Base-by-base conservation (phyloP, 2,329 filamentous ascomycete species). In the Thielaviopsis musarum region DNA sequence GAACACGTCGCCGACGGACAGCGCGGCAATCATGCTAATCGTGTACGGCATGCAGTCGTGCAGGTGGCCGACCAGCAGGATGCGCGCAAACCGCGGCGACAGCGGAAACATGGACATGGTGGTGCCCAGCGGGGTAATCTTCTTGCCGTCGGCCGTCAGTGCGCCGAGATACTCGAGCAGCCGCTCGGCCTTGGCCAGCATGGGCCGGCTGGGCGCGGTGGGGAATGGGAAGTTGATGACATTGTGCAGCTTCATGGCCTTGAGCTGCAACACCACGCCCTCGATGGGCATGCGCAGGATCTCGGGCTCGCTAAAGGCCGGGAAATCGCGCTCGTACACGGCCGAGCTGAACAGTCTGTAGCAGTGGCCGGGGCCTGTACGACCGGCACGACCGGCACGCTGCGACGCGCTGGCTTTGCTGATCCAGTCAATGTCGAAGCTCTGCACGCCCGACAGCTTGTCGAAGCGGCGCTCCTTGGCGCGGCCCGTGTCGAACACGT, bases 181-280 rank as follows among this genome's bases (percentile, higher is more conserved):
- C 67, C 85, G 89, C 72, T 98, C 93, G 0, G 93, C 90, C 67
- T 86, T 88, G 55, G 81, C 80, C 21, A 98, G 76, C 63, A 83
- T 88, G 58, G 83, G 76, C 15, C 83, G 79, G 65, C 90, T 85
- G 1, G 93, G 93, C 0, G 90, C 84, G 15, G 91, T 97, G 3
- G 93, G 93, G 69, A 97, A 98, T 0, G 94, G 93, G 69, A 98
- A 98, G 70, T 93, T 94, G 68, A 88, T 80, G 7, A 98, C 86
- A 60, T 91, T 84, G 62, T 91, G 87, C 34, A 96, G 80, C 59
- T 90, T 88, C 88, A 98, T 95, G 56, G 86, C 83, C 74, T 97
- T 98, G 66, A 98, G 81, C 69, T 96, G 91, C 45, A 98, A 75
- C 1, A 97, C 91, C 2, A 97, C 82, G 19, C 86, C 88, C 70